phyloP scores from a whole-genome alignment of 495 filamentous ascomycete genomes.

The Neohortaea acidophila region DNA sequence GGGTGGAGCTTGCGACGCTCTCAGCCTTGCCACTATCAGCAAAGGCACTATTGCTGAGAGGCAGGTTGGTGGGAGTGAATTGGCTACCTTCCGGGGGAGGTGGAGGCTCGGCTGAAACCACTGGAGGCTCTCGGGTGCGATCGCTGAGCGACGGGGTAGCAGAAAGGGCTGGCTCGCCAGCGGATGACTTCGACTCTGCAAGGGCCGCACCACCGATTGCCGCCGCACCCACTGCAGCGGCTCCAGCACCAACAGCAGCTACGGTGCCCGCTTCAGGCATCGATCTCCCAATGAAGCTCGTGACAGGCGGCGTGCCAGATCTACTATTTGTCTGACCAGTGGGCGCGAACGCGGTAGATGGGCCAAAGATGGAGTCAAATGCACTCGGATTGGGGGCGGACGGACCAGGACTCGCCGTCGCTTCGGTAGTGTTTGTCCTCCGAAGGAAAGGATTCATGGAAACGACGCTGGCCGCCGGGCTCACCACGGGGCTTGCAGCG shows the following conservation, averaged over 20 bases:
- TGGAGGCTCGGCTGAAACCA: constrained; percentile 17
- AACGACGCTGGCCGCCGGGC: constrained; percentile 55
- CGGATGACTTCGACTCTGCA: constrained; percentile 6
- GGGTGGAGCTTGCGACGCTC: constrained; percentile 46
- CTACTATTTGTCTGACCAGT: constrained; percentile 8
- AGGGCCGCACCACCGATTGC: not conserved
- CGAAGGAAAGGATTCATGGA: constrained; percentile 76
- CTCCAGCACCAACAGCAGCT: not conserved
- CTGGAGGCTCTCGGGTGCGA: constrained; percentile 7
- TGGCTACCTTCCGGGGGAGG: constrained; percentile 54
- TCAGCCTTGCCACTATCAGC: not conserved
- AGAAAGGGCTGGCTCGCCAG: constrained; percentile 13
- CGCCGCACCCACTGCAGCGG: not conserved
- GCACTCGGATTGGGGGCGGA: constrained; percentile 11
- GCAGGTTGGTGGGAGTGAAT: constrained; percentile 25
- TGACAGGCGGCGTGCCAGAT: constrained; percentile 12
- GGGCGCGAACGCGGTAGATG: constrained; percentile 12
- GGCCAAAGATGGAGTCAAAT: constrained; percentile 15
- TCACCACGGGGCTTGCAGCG: constrained; percentile 30
- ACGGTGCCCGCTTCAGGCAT: not conserved
- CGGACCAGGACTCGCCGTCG: constrained; percentile 7
- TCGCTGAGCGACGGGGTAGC: constrained; percentile 15
- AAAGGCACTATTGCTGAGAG: constrained; percentile 4
- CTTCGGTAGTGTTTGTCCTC: constrained; percentile 22
- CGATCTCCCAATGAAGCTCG: constrained; percentile 10